These are phyloP conservation scores for Suhomyces wounanorum DNA, from an alignment of 1,139 yeast species.

Conservation along the genomic window DNA sequence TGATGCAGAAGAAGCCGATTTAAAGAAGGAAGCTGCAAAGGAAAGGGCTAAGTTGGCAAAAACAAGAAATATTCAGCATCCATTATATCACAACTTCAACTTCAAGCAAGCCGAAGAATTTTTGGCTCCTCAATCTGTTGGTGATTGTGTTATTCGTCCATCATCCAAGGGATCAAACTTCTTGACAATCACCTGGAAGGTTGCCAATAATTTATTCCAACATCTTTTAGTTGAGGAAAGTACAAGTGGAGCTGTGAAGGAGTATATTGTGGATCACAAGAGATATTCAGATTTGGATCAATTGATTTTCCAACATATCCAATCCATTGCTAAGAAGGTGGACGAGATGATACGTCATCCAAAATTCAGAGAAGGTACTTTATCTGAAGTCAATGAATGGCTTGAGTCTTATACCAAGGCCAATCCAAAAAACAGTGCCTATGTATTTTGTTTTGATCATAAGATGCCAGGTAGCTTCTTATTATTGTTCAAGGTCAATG, in stretches of 20 bases:
- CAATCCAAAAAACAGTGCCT: slow-evolving; percentile 86
- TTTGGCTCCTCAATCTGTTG: slow-evolving; percentile 84
- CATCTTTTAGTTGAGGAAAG: slow-evolving; percentile 85
- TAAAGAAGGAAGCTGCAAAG: slow-evolving; percentile 55
- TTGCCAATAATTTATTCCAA: slow-evolving; percentile 86
- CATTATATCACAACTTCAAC: slow-evolving; percentile 81
- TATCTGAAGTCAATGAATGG: slow-evolving; percentile 82
- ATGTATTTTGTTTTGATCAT: slow-evolving; percentile 89
- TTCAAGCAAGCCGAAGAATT: slow-evolving; percentile 90
- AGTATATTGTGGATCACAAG: slow-evolving; percentile 67
- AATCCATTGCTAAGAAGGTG: slow-evolving; percentile 80
- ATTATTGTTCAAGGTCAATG: slow-evolving; percentile 78
- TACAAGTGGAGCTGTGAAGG: slow-evolving; percentile 56
- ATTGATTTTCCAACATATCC: slow-evolving; percentile 83
- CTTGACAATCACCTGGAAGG: slow-evolving; percentile 95
- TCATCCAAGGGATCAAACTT: slow-evolving; percentile 88
- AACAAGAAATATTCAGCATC: slow-evolving; percentile 85
- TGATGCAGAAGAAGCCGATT: slow-evolving; percentile 72
- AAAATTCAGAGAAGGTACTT: slow-evolving; percentile 83
- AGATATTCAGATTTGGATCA: slow-evolving; percentile 89
- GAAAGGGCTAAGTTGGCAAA: slow-evolving; percentile 57
- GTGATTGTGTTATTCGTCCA: slow-evolving; percentile 93
- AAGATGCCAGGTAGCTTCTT: slow-evolving; percentile 91
- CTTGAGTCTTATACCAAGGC: slow-evolving; percentile 88
- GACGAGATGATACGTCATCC: slow-evolving; percentile 85